phyloP scores from a whole-genome alignment of 2,329 filamentous ascomycete species.

The Alternaria brassicicola region DNA sequence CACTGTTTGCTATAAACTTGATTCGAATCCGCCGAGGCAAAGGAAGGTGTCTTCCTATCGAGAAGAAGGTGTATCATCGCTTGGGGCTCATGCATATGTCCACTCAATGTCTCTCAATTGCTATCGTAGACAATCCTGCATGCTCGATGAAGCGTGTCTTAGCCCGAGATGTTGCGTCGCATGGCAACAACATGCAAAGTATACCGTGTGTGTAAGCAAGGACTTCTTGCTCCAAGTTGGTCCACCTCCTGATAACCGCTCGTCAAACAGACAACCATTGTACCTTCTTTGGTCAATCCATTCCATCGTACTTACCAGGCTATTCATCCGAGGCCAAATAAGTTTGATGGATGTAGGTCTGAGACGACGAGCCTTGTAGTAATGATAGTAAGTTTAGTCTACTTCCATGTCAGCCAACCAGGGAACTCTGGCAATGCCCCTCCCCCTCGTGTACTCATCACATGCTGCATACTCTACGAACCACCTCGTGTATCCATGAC shows the following conservation, averaged over 20 bases:
- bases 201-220: neutral
- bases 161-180: neutral
- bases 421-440: neutral
- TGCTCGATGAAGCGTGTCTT: neutral
- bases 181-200: neutral
- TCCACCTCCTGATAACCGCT: neutral
- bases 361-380: neutral
- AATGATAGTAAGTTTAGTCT: neutral
- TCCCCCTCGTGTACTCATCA: neutral
- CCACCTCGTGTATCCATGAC: neutral
- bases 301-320: neutral
- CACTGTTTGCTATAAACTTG: neutral
- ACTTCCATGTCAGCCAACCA: neutral
- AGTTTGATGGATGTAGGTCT: neutral
- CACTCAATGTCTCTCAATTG: neutral
- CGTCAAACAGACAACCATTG: neutral
- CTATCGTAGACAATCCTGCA: neutral
- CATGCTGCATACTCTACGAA: neutral
- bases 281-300: neutral
- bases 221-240: neutral
- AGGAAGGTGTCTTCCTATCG: neutral
- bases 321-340: neutral
- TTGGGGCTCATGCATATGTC: neutral
- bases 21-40: neutral
- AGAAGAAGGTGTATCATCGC: neutral